phyloP scores from a whole-genome alignment of 257 asterid species.

The Capsicum chinense region DNA sequence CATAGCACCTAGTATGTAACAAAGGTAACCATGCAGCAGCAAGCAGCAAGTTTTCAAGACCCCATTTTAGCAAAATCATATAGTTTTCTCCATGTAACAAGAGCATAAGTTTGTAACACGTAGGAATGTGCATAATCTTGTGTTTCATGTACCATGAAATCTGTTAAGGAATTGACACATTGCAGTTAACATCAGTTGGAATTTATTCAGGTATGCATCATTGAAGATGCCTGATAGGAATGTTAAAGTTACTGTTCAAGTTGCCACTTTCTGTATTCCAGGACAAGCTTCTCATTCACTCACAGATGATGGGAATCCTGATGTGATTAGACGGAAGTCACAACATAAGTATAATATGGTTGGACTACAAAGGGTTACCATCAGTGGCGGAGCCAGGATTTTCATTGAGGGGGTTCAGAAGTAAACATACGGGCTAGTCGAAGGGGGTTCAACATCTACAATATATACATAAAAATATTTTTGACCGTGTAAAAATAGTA shows the following conservation, averaged over 20 bases:
- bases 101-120: neutral
- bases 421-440: too few relatives aligned
- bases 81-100: neutral
- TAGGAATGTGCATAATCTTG: slow-evolving; percentile 2
- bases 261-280: neutral
- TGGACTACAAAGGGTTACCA: neutral
- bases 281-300: slow-evolving; percentile 23
- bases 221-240: neutral
- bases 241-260: neutral
- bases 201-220: neutral
- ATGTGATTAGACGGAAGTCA: neutral
- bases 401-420: too few relatives aligned
- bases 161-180: neutral
- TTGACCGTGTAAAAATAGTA: too few relatives aligned
- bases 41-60: too few relatives aligned
- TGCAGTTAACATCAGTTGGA: neutral
- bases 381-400: too few relatives aligned
- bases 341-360: neutral
- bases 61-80: neutral
- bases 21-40: neutral
- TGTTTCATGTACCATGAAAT: neutral
- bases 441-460: too few relatives aligned
- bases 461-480: too few relatives aligned
- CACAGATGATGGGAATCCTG: neutral
- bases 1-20: neutral